Evolutionary conservation across 2,329 filamentous ascomycete species (phyloP), one percentile per base, ranked within the genome.

Genomic region (Beauveria sp.): DNA sequence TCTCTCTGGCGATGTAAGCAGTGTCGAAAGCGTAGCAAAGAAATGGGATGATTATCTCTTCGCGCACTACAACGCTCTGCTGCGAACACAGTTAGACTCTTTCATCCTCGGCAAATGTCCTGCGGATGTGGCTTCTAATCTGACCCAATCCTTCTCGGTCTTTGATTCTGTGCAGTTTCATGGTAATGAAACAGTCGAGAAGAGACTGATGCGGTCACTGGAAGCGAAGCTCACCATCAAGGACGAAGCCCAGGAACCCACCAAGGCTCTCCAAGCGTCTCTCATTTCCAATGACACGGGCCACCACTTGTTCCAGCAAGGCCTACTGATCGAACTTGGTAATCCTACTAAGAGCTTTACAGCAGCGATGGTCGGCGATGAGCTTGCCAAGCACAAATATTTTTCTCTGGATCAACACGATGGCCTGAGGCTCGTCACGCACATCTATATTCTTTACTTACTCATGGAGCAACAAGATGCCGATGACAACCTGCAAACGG

Each of bases 21-120:
- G 88, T 57, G 90, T 96, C 12, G 86, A 90, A 69, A 84, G 85
- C 66, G 86, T 93, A 45, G 92, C 90, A 71, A 81, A 83, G 56
- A 86, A 82, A 24, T 96, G 92, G 88, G 91, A 96, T 67, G 93
- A 98, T 69, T 86, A 88, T 68, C 80, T 97, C 20, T 96, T 95
- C 73, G 87, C 88, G 42, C 87, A 93, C 71, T 95, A 95, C 78
- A 97, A 96, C 70, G 87, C 90, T n/a, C 78, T 93, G 5, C 76
- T 97, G 10, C 83, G 93, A 60, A 85, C 86, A 2, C 88, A 93
- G 67, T 93, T 96, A 71, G 89, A 93, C 67, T 77, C 79, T 3
- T 96, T 89, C 69, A 76, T 90, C 61, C 75, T 84, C 64, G 76
- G 76, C 24, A 77, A 81, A 65, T 81, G 83, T 67, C 77, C 84